Evolutionary conservation across 208 protist genomes (phyloP).

Genomic region (Leishmania tarentolae): DNA sequence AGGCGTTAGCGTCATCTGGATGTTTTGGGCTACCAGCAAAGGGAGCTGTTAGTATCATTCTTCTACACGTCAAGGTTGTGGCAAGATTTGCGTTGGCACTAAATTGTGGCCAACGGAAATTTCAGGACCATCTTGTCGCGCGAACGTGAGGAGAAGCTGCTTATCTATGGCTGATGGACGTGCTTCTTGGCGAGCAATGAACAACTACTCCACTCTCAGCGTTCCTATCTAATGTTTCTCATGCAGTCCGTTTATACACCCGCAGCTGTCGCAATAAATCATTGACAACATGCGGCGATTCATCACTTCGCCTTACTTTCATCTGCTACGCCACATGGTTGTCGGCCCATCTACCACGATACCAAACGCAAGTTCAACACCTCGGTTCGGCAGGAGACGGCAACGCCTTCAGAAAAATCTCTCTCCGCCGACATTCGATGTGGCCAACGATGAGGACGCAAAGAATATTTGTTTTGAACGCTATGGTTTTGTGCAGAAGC

Average conservation of each 20-base stretch:
- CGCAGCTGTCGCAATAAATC: not conserved
- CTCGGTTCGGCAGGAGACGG: conserved; percentile 35
- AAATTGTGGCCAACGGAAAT: not conserved
- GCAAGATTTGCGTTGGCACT: not conserved
- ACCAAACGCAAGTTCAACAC: conserved; percentile 24
- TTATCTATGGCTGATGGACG: not conserved
- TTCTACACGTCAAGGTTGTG: not conserved
- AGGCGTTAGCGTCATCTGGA: not conserved
- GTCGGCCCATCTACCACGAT: conserved; percentile 40
- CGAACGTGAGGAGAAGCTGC: not conserved
- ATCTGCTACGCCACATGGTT: conserved; percentile 22
- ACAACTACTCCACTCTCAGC: not conserved
- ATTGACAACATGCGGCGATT: conserved; percentile 24
- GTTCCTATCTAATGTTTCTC: conserved; percentile 1
- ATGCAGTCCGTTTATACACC: not conserved
- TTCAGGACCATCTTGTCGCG: not conserved
- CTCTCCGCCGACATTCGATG: conserved; percentile 7
- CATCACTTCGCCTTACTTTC: not conserved
- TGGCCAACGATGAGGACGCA: conserved; percentile 49
- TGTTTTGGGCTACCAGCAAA: not conserved
- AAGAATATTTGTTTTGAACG: conserved; percentile 63
- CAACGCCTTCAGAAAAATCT: not conserved
- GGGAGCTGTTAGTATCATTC: not conserved
- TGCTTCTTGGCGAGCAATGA: not conserved
- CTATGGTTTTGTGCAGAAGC: conserved; percentile 78